Evolutionary conservation across 148 eudicot species (phyloP), one percentile per base, ranked within the genome.

Genomic region (Camellia granthamiana): DNA sequence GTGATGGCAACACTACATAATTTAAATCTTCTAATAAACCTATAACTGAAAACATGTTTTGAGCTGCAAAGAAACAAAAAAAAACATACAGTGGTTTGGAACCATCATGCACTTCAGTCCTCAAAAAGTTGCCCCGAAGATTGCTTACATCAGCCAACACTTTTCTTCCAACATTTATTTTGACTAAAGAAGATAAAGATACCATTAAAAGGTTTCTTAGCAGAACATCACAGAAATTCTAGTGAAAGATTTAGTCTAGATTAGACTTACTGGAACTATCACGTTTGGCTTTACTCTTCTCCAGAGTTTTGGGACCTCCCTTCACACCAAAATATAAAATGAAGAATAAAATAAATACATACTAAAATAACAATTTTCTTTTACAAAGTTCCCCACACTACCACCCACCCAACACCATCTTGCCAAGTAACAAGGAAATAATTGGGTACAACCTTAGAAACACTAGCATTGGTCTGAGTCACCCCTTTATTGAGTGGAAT

Each of bases 91-190:
- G 30, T 23, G 30, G 30, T 23, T 23, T 23, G 30, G 30, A 23
- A 23, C 30, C 30, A 23, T 23, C 30, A 23, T 23, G 30, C 30
- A 23, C 30, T 23, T 23, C 30, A 81, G 77, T 68, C 75, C 74
- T 82, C 9, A 81, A 77, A 38, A 87, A 56, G 70, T 51, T 83
- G 72, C 84, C 74, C 71, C 76, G 80, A 73, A 79, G 73, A 84
- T 93, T 93, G 88, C 95, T 90, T 54, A 93, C 92, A 89, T 93
- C 97, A 9, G 90, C 93, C 79, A 93, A 79, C 47, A 83, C 97
- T 81, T 85, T 93, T 80, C 97, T 87, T 83, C 86, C 81, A 65
- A 83, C 75, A 65, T 82, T 88, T 38, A 60, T 52, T 80, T 74
- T 83, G 18, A 76, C 93, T 89, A 83, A 64, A 81, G 43, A 23